Base-by-base conservation (phyloP, 306 rosid species). In the Vigna angularis region DNA sequence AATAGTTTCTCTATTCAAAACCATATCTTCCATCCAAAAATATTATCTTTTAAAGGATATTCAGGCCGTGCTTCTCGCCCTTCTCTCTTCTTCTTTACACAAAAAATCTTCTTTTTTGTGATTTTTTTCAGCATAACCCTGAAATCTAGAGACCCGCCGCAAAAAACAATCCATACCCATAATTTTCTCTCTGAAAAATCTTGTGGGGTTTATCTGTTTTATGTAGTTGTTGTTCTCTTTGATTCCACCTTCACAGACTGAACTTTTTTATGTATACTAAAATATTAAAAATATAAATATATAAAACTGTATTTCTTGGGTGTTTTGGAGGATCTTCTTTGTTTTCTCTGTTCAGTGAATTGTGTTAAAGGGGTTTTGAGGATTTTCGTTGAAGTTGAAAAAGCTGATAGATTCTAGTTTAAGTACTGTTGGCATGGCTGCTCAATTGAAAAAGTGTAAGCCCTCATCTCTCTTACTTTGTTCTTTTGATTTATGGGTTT, bases 391-490 rank as follows among this genome's bases (percentile, higher is more conserved):
- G 65, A 80, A 50, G 68, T 82, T 71, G 48, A 52, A 62, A 44
- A 12, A 49, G 53, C 51, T 68, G 66, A 69, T 69, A 40, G 50
- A 5, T 68, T 83, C 24, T 72, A 75, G 83, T 79, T 48, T 14
- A 22, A 69, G 76, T 73, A n/a, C 59, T 58, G 50, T 68, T 76
- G 5, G 73, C 17, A 86, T 86, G 90, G 90, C 82, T 83, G 84
- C 77, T 81, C 83, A 83, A 65, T 65, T 81, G 42, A 81, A 81
- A 69, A 73, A 81, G 58, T 11, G 90, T 86, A 86, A 22, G 40
- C 11, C 36, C 56, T 67, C 16, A 26, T 48, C 7, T 51, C 17
- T 56, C 45, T 59, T 79, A 4, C 65, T 73, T 16, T 0, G 13
- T 69, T 74, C n/a, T 24, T 58, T 24, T 66, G 61, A 17, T 61